phyloP scores from a whole-genome alignment of 306 rosid species.

The Cicer judaicum region DNA sequence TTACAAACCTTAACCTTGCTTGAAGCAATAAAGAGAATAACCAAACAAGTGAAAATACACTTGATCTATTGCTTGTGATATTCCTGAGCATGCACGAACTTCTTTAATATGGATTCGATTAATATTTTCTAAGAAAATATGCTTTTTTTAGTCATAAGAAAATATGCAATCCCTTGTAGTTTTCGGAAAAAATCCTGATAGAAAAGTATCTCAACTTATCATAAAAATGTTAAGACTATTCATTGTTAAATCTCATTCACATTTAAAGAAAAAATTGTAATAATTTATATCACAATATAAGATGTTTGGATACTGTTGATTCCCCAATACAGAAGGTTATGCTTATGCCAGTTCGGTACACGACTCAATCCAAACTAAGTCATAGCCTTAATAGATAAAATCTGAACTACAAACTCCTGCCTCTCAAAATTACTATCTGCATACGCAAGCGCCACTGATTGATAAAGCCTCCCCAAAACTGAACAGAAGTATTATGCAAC shows the following conservation, averaged over 20 bases:
- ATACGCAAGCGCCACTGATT: conserved; percentile 18
- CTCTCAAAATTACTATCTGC: conserved; percentile 32
- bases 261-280: not conserved
- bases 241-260: conserved; percentile 1
- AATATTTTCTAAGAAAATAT: not conserved
- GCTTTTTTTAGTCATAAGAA: not conserved
- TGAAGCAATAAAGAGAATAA: not conserved
- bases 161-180: not conserved
- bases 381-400: conserved; percentile 24
- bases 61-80: not conserved
- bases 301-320: conserved; percentile 8
- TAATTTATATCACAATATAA: not conserved
- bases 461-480: conserved; percentile 35
- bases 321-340: conserved; percentile 19
- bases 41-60: not conserved
- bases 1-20: not conserved
- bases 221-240: not conserved
- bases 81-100: not conserved
- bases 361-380: conserved; percentile 32
- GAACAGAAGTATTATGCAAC: conserved; percentile 17
- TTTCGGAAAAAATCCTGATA: not conserved
- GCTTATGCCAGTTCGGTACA: not conserved
- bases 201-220: not conserved
- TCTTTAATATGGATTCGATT: not conserved
- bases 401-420: conserved; percentile 24